Evolutionary conservation across 1,284 basidiomycete species (phyloP), one percentile per base, ranked within the genome.

Genomic region (Pseudozyma sp.): DNA sequence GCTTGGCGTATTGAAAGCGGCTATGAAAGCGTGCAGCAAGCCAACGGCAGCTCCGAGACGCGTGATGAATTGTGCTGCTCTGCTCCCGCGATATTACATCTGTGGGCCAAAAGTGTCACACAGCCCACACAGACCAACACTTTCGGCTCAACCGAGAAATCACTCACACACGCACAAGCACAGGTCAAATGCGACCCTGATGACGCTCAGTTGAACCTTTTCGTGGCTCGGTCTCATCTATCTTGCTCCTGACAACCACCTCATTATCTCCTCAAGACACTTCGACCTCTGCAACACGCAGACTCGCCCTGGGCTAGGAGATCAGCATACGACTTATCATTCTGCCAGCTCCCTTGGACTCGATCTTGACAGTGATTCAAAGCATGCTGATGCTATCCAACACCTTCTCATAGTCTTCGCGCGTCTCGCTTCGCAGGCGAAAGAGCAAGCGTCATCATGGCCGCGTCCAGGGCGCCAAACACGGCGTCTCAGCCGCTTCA

Each of bases 401-500:
- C 45, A 25, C 19, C 45, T 47, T 3, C 19, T 7, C 25, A 31
- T 31, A 16, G 9, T 16, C 25, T 21, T 13, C 13, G 21, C 13
- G 25, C 25, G 8, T 14, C 47, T 14, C 12, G 6, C 8, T 21
- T 43, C 21, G 34, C 34, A 12, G 38, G 12, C 25, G 19, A 43
- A 6, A 31, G 52, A 16, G 45, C 9, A 50, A 36, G 11, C 34
- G 8, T n/a, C 48, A 55, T 36, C 13, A 72, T 72, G 70, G 43
- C 63, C 2, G 31, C 59, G 21, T 48, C 62, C 5, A 59, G 59
- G 38, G 45, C 59, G 42, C 50, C 58, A 6, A 47, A 35, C 11
- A 38, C 68, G 53, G 56, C 76, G 16, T 39, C 72, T 5, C 72
- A 72, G 64, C 78, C 78, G 16, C 44, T 83, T 10, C 59, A 58